A percentile compares a stretch with the other conserved stretches of the same genome.
Evolutionary conservation across 768 basidiomycete species (phyloP).

Genomic region (Scleroderma bovista): DNA sequence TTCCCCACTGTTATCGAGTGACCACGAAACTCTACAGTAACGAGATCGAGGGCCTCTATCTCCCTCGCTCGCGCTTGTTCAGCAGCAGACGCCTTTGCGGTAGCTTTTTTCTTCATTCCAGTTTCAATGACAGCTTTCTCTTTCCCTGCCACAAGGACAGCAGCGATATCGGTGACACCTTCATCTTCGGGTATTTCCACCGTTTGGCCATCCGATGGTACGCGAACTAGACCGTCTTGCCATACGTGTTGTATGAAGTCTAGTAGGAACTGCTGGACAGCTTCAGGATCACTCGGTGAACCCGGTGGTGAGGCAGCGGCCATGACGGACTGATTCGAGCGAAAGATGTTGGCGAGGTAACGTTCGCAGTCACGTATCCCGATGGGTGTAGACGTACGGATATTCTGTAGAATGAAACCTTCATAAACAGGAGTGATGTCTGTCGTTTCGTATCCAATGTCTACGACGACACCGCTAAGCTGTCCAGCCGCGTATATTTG

Average conservation of each 20-base stretch:
- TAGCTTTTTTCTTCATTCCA: conserved; percentile 73
- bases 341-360: conserved; percentile 71
- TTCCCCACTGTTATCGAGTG: conserved; percentile 73
- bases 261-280: conserved; percentile 46
- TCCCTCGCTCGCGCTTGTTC: conserved; percentile 78
- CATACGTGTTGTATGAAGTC: conserved; percentile 63
- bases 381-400: conserved; percentile 51
- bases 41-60: conserved; percentile 80
- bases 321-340: conserved; percentile 61
- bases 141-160: conserved; percentile 85
- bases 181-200: conserved; percentile 64
- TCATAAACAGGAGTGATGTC: conserved; percentile 79
- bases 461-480: conserved; percentile 72
- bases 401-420: conserved; percentile 52
- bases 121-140: conserved; percentile 86
- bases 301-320: conserved; percentile 51
- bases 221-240: conserved; percentile 60
- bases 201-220: conserved; percentile 71
- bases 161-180: conserved; percentile 85
- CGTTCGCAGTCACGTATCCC: conserved; percentile 69
- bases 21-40: conserved; percentile 68
- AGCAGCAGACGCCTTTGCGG: conserved; percentile 66
- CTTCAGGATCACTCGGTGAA: conserved; percentile 40
- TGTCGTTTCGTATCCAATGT: conserved; percentile 71
- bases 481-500: conserved; percentile 76